Evolutionary conservation across 148 eudicot species (phyloP).

Genomic region (Fagopyrum homotropicum): DNA sequence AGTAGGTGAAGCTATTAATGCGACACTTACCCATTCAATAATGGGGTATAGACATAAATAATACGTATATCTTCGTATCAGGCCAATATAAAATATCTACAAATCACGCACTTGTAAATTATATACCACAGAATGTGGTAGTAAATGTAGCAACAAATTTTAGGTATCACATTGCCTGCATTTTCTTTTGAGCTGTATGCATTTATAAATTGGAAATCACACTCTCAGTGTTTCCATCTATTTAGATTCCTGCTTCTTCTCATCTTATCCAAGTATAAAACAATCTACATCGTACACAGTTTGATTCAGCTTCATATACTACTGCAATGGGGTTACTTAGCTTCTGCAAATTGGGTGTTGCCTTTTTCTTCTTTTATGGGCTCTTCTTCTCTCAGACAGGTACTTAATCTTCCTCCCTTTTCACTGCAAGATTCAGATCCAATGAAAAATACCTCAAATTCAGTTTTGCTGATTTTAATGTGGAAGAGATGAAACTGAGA

Average conservation of each 20-base stretch:
- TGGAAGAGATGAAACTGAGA: no score
- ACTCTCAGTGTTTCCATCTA: background rate
- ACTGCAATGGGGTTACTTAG: background rate
- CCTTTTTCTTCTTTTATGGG: constrained; percentile 10
- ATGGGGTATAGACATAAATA: background rate
- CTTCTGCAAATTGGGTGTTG: background rate
- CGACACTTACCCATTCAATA: background rate
- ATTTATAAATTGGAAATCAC: background rate
- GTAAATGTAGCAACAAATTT: background rate
- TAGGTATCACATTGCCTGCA: constrained; percentile 7
- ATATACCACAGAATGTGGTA: background rate
- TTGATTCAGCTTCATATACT: background rate
- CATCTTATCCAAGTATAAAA: background rate
- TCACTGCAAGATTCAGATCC: background rate
- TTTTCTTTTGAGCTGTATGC: background rate
- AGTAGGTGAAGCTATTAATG: constrained; percentile 1
- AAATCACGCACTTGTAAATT: background rate
- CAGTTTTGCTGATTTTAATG: no score
- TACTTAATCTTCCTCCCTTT: background rate
- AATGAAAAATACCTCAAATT: no score
- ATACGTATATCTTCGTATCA: no score
- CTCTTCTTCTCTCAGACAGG: constrained; percentile 9
- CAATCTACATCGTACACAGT: background rate
- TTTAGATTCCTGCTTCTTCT: background rate
- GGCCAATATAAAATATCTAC: background rate